Percentiles rank a stretch among this genome's conserved stretches.
Evolutionary conservation across 2,329 filamentous ascomycete genomes (phyloP).

Genomic region (Fusarium sp.): DNA sequence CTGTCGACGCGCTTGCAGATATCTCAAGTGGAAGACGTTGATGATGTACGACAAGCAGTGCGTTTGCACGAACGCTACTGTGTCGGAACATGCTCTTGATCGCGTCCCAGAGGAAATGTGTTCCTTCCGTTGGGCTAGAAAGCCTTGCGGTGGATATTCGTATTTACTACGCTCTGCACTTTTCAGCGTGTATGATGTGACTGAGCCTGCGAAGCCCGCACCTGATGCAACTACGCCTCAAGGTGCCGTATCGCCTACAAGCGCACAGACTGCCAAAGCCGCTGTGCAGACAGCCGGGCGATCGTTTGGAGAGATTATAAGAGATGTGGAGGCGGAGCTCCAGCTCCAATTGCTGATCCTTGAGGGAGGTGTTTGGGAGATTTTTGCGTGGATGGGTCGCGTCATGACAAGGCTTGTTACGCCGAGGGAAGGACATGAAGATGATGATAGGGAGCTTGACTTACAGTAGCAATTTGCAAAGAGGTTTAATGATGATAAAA

Average conservation of each 20-base stretch:
- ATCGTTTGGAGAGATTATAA: rapidly evolving
- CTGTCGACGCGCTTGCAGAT: background rate
- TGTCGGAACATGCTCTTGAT: background rate
- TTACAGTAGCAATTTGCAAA: background rate
- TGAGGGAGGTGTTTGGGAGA: background rate
- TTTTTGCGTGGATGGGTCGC: background rate
- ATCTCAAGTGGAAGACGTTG: background rate
- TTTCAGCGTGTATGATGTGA: background rate
- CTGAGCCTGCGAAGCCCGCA: too few relatives aligned
- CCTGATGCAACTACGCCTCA: background rate
- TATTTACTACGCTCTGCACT: background rate
- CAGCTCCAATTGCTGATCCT: background rate
- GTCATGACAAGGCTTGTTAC: background rate
- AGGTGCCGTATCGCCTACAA: rapidly evolving
- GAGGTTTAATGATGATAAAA: too few relatives aligned
- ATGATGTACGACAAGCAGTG: background rate
- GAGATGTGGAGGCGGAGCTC: background rate
- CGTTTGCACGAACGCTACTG: background rate
- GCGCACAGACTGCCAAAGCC: rapidly evolving
- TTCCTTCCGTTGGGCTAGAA: background rate
- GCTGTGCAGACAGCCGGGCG: rapidly evolving
- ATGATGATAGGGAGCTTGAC: background rate
- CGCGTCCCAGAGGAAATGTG: background rate
- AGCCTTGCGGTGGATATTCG: background rate
- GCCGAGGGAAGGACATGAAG: background rate